A percentile compares a stretch with the other conserved stretches of the same genome.
These are phyloP conservation scores for Cystobasidium pallidum DNA, from an alignment of 1,284 basidiomycete genomes.

Conservation along the genomic window DNA sequence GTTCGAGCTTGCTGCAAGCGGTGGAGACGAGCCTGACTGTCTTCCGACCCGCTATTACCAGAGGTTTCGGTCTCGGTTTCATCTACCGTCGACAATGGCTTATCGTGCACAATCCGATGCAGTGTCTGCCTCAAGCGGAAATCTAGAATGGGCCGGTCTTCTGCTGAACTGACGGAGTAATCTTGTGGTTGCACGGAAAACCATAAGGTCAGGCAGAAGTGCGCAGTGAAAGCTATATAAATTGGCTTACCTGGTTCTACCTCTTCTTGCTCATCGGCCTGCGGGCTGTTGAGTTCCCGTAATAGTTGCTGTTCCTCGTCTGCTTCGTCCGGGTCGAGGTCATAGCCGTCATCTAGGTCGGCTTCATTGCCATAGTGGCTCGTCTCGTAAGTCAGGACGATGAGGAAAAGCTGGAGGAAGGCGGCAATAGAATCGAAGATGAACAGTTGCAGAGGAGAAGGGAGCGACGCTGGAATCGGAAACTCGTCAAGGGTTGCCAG, in stretches of 20 bases:
- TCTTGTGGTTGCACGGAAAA: background rate
- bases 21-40: constrained; percentile 11
- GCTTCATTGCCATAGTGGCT: constrained; percentile 41
- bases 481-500: background rate
- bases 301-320: constrained; percentile 4
- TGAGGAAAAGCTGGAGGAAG: constrained; percentile 27
- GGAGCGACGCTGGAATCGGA: constrained; percentile 27
- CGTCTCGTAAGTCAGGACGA: constrained; percentile 34
- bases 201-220: too few species aligned
- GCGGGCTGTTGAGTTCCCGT: background rate
- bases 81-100: constrained; percentile 4
- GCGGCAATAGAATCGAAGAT: constrained; percentile 12
- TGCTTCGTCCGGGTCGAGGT: background rate
- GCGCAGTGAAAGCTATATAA: too few species aligned
- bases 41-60: background rate
- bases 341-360: constrained; percentile 27
- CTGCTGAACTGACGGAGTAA: background rate
- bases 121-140: constrained; percentile 34
- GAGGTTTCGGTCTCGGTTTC: background rate
- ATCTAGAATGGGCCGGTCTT: constrained; percentile 22
- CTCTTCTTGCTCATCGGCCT: background rate
- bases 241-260: background rate
- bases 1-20: constrained; percentile 26
- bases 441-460: constrained; percentile 20
- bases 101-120: constrained; percentile 37